These are phyloP conservation scores for Gastrodia elata DNA, from an alignment of 106 monocot species.

Conservation along the genomic window DNA sequence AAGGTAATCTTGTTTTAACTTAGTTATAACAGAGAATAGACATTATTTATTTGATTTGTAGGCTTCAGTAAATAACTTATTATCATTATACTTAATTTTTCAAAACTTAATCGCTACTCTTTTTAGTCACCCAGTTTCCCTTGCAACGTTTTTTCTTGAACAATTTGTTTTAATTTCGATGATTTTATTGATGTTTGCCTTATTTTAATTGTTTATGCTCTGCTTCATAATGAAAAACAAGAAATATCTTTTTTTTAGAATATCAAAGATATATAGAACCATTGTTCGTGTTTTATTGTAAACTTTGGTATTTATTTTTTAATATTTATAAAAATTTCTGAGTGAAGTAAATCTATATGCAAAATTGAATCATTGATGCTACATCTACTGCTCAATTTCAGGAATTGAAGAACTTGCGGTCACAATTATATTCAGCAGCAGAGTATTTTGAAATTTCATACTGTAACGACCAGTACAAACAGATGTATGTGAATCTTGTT, in stretches of 20 bases:
- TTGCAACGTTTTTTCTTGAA: not conserved
- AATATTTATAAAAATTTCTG: not conserved
- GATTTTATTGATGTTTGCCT: not conserved
- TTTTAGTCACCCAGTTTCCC: not conserved
- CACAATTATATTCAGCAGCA: constrained; percentile 86
- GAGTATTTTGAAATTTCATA: constrained; percentile 88
- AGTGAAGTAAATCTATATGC: not conserved
- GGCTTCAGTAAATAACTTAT: not conserved
- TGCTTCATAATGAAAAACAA: not conserved
- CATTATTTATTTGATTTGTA: not conserved
- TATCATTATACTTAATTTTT: not conserved
- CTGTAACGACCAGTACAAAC: constrained; percentile 59
- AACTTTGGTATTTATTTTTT: not conserved
- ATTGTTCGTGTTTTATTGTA: not conserved
- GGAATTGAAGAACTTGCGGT: constrained; percentile 79
- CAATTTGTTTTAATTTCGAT: not conserved
- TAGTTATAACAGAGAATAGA: not conserved
- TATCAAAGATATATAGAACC: not conserved
- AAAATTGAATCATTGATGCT: not conserved
- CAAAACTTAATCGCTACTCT: not conserved
- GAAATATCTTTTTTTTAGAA: not conserved
- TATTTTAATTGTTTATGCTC: not conserved
- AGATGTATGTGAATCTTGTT: constrained; percentile 35
- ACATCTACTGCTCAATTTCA: constrained; percentile 12
- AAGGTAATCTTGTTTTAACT: not conserved